Percentiles rank a stretch among this genome's conserved stretches.
These are phyloP conservation scores for Laguncularia racemosa DNA, from an alignment of 345 rosid species.

Conservation along the genomic window DNA sequence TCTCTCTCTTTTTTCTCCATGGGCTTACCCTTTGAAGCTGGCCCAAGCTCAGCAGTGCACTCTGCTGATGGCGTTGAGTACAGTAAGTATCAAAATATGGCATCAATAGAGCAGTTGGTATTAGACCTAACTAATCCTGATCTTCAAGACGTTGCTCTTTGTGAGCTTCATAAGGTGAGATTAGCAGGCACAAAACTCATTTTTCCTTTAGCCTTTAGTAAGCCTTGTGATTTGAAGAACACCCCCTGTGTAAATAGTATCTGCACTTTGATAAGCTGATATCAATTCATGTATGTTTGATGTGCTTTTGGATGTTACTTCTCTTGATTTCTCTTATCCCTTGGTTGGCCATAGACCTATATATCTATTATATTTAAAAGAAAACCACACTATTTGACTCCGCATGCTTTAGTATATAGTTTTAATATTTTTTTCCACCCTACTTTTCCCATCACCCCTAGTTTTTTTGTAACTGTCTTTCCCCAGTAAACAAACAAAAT, in stretches of 20 bases:
- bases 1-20: slow-evolving; percentile 9
- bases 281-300: not conserved
- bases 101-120: slow-evolving; percentile 79
- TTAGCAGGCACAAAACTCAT: not conserved
- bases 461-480: too few species aligned
- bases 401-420: too few species aligned
- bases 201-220: not conserved
- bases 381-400: too few species aligned
- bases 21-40: slow-evolving; percentile 49
- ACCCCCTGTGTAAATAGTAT: not conserved
- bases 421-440: too few species aligned
- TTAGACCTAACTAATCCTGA: slow-evolving; percentile 92
- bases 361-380: too few species aligned
- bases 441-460: too few species aligned
- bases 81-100: slow-evolving; percentile 69
- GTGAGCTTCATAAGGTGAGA: slow-evolving; percentile 53
- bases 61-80: too few species aligned
- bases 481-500: too few species aligned
- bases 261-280: not conserved
- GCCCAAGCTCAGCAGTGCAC: slow-evolving; percentile 30
- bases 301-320: slow-evolving; percentile 2
- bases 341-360: too few species aligned
- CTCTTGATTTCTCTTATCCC: too few species aligned
- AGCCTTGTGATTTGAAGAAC: not conserved
- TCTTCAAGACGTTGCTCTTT: slow-evolving; percentile 84